Conservation (phyloP, 169 alveolate species). For the Neospora caninum region DNA sequence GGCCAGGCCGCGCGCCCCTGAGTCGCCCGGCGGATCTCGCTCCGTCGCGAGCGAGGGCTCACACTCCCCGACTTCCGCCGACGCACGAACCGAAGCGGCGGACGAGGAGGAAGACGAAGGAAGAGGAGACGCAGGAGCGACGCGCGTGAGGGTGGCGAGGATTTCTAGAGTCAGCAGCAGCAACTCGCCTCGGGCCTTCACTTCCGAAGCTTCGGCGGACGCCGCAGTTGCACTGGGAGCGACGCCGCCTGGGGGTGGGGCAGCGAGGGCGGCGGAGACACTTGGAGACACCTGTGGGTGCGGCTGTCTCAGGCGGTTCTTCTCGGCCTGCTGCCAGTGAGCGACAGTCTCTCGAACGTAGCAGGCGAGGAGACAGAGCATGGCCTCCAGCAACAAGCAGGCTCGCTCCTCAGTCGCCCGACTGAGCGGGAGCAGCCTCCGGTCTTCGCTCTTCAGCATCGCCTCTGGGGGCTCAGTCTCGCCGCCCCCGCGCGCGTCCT, state of each 20-base stretch:
- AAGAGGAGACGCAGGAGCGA: not conserved
- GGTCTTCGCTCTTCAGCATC: not conserved
- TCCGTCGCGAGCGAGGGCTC: not conserved
- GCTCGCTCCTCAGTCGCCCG: slow-evolving; percentile 5
- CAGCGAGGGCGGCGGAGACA: not conserved
- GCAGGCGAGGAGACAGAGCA: not conserved
- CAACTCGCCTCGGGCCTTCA: not conserved
- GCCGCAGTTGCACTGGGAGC: not conserved
- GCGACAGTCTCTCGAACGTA: not conserved
- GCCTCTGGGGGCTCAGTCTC: not conserved
- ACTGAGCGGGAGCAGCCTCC: not conserved
- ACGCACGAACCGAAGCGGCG: not conserved
- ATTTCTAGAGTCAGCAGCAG: not conserved
- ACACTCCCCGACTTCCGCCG: not conserved
- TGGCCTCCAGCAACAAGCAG: not conserved
- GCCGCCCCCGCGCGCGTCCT: not conserved
- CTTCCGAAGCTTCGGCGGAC: not conserved
- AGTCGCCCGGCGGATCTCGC: not conserved
- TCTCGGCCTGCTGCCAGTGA: not conserved
- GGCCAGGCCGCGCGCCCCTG: not conserved
- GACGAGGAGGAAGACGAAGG: not conserved
- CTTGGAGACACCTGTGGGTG: not conserved
- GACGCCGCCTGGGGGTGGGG: not conserved
- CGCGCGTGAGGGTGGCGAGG: slow-evolving; percentile 2
- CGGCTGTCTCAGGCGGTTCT: not conserved